Evolutionary conservation across 106 monocot species (phyloP), one percentile per base, ranked within the genome.

Genomic region (Allium fistulosum): DNA sequence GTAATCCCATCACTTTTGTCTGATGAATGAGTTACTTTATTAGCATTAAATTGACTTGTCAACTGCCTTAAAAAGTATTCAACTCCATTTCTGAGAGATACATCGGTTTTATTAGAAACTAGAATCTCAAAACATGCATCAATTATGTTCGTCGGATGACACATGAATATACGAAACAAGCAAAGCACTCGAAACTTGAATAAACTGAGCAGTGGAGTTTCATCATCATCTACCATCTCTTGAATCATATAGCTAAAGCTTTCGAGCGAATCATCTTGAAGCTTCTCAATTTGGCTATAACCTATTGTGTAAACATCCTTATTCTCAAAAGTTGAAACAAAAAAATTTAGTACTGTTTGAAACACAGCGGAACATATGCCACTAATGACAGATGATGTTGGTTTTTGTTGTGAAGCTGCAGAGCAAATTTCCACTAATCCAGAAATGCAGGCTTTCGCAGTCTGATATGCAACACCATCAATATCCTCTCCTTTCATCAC

Each of bases 311-410:
- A 87, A 49, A 93, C 87, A 77, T 85, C 83, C 58, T 87, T 83
- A 10, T 76, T 85, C 51, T 87, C 85, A 61, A 99, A 84, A 45
- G 69, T 72, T 46, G 93, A 90, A 70, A 69, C 72, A 61, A 99
- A 87, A 77, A 99, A 99, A 27, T 74, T 75, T 8, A 99, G 76
- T 57, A 85, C 89, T 61, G 69, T 87, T 12, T 64, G 26, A 65
- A 90, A 93, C 82, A 97, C 92, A 17, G 80, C 74, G 74, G 84
- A 71, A 63, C 92, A 97, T 52, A 97, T 93, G 27, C 89, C 89
- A 46, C 13, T 75, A 18, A 92, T 83, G 49, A 92, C 85, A 61
- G 87, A 87, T 60, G 92, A 99, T 72, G 84, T 83, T 73, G 84
- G 84, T 51, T 80, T 81, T 80, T 93, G 82, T 66, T 69, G 68